A percentile compares a stretch with the other conserved stretches of the same genome.
Conservation (phyloP, 2,329 filamentous ascomycete species). For the Aspergillus pseudoviridinutans region DNA sequence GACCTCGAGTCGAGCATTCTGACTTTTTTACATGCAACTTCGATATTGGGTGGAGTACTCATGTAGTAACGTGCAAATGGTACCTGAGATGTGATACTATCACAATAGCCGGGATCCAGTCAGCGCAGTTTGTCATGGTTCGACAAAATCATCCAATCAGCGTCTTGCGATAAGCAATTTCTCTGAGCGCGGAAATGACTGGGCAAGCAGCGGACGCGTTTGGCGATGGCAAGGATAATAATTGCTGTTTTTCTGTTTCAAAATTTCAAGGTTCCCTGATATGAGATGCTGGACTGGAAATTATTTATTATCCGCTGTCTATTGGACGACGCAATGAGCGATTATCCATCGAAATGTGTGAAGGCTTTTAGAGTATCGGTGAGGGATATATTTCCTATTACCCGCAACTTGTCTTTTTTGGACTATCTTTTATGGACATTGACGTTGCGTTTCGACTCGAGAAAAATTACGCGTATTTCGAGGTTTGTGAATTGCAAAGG, state of each 20-base stretch:
- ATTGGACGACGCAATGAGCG: neutral
- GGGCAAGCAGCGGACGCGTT: neutral
- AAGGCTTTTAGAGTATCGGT: neutral
- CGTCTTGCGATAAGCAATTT: slow-evolving; percentile 23
- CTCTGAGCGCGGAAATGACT: slow-evolving; percentile 6
- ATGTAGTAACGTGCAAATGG: neutral
- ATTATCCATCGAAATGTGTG: neutral
- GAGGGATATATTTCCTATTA: neutral
- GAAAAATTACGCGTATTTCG: neutral
- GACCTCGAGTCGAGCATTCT: neutral
- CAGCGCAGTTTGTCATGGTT: slow-evolving; percentile 32
- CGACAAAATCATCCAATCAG: slow-evolving; percentile 21
- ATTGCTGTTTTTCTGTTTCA: neutral
- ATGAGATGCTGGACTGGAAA: neutral
- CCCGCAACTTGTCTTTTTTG: neutral
- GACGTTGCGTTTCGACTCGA: neutral
- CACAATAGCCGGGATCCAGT: slow-evolving; percentile 14
- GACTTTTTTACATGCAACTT: neutral
- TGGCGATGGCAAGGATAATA: neutral
- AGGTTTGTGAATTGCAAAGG: neutral
- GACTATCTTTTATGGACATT: neutral
- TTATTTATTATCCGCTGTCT: neutral
- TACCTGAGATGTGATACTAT: neutral
- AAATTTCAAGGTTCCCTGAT: neutral
- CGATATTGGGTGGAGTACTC: neutral